A percentile compares a stretch with the other conserved stretches of the same genome.
Conservation (phyloP, 176 grass and related monocot species). For the Oryza glumipatula region DNA sequence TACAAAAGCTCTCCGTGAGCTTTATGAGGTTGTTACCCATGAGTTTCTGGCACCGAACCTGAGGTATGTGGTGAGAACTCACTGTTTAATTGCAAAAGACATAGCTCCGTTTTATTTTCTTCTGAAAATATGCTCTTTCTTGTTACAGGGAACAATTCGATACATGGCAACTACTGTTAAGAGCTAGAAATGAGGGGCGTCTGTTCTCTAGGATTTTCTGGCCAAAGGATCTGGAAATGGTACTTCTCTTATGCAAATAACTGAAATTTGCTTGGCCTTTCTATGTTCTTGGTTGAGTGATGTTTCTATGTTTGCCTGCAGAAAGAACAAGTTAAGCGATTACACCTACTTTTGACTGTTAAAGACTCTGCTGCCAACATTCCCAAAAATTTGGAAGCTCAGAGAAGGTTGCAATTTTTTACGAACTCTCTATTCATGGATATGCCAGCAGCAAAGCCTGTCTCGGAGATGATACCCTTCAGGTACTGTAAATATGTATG, state of each 20-base stretch:
- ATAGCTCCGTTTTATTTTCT: slow-evolving; percentile 20
- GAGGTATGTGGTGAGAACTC: slow-evolving; percentile 48
- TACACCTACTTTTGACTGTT: slow-evolving; percentile 94
- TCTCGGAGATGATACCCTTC: slow-evolving; percentile 96
- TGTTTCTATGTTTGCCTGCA: slow-evolving; percentile 48
- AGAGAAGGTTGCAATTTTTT: slow-evolving; percentile 91
- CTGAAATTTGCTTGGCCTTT: not conserved
- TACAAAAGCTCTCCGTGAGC: slow-evolving; percentile 73
- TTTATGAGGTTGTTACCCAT: slow-evolving; percentile 89
- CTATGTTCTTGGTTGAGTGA: not conserved
- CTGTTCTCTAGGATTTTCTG: slow-evolving; percentile 83
- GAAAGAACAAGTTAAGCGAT: slow-evolving; percentile 89
- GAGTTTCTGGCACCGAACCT: slow-evolving; percentile 72
- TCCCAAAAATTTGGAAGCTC: slow-evolving; percentile 90
- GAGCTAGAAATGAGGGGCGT: slow-evolving; percentile 73
- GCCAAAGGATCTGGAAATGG: slow-evolving; percentile 79
- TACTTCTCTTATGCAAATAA: slow-evolving; percentile 37
- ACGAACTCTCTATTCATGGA: slow-evolving; percentile 95
- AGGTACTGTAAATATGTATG: slow-evolving; percentile 55
- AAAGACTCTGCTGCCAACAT: slow-evolving; percentile 92
- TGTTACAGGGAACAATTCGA: slow-evolving; percentile 82
- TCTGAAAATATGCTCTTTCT: slow-evolving; percentile 26
- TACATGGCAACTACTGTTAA: slow-evolving; percentile 79
- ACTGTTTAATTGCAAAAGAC: slow-evolving; percentile 15
- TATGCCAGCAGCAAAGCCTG: slow-evolving; percentile 80